These are phyloP conservation scores for Silybum marianum DNA, from an alignment of 129 eudicot genomes.

Conservation along the genomic window DNA sequence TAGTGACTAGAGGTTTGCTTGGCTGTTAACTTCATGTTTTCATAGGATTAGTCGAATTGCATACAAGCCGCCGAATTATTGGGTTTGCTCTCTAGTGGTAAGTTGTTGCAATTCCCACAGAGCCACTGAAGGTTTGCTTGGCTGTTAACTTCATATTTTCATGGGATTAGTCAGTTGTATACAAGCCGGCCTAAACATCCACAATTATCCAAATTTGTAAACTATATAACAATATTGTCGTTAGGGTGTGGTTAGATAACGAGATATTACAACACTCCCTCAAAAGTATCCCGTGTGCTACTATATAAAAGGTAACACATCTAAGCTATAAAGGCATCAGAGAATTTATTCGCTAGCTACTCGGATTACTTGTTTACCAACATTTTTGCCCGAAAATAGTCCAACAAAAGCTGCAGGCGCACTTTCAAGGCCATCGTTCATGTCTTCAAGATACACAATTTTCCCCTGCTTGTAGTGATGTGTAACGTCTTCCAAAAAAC, in stretches of 20 bases:
- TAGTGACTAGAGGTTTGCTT: too few relatives aligned
- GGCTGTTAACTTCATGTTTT: too few relatives aligned
- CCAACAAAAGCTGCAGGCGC: constrained; percentile 83
- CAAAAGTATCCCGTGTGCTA: neutral
- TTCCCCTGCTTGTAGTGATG: constrained; percentile 58
- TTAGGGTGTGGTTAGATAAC: neutral
- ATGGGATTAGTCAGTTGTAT: neutral
- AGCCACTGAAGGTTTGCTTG: too few relatives aligned
- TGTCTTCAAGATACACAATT: constrained; percentile 68
- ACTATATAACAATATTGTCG: neutral
- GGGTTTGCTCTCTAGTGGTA: too few relatives aligned
- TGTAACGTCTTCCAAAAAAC: constrained; percentile 54
- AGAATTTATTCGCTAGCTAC: constrained; percentile 42
- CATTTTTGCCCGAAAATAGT: constrained; percentile 72
- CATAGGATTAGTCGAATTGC: neutral
- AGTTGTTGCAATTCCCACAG: too few relatives aligned
- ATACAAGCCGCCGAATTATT: too few relatives aligned
- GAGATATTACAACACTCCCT: neutral
- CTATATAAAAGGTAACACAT: neutral
- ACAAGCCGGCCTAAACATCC: neutral
- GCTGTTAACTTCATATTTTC: neutral
- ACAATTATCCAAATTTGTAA: neutral
- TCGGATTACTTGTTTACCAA: constrained; percentile 79
- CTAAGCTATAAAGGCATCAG: neutral
- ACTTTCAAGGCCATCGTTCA: constrained; percentile 69